Evolutionary conservation across 352 stramenopile genomes (phyloP), one percentile per base, ranked within the genome.

Genomic region (Globisporangium barbulae): DNA sequence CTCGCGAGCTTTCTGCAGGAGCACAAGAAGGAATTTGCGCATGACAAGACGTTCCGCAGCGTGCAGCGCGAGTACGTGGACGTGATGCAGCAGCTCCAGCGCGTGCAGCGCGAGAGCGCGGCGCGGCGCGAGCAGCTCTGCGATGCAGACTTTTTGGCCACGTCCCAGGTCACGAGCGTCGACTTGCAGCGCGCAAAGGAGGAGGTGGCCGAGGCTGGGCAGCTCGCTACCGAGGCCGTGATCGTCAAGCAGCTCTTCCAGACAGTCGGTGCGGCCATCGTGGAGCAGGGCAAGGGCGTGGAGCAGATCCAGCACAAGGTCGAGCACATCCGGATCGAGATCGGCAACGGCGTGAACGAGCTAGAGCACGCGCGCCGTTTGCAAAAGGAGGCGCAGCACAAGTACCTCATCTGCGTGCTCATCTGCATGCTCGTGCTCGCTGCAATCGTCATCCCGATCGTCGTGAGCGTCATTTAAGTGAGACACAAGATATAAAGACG

Each of bases 181-280:
- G 83, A 94, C 30, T 71, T 94, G 48, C 80, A 94, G 49, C 72
- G 72, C n/a, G 83, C 85, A 0, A 91, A 94, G 44, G 85, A 92
- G 48, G 83, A 91, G 37, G 75, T 89, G n/a, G 69, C 83, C 17
- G 80, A 89, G 59, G 78, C 82, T 13, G 69, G 81, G 12, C 76
- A 89, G 64, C 80, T 94, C 47, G 79, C 73, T 4, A 59, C 71
- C 37, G 85, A 92, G 59, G 81, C 83, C 12, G 75, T 85, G 21
- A 69, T 84, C 17, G 80, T 94, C 19, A 88, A 88, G 56, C 75
- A 84, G 21, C 63, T 90, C 6, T 92, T 92, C 68, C 81, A 76
- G 37, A 70, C 92, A 56, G 81, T 91, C 0, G 79, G 79, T 31
- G 65, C 68, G n/a, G 75, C 92, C 53, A 68, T 91, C 7, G 69